Conservation (phyloP, 176 grass and related monocot genomes). For the Raddia guianensis region DNA sequence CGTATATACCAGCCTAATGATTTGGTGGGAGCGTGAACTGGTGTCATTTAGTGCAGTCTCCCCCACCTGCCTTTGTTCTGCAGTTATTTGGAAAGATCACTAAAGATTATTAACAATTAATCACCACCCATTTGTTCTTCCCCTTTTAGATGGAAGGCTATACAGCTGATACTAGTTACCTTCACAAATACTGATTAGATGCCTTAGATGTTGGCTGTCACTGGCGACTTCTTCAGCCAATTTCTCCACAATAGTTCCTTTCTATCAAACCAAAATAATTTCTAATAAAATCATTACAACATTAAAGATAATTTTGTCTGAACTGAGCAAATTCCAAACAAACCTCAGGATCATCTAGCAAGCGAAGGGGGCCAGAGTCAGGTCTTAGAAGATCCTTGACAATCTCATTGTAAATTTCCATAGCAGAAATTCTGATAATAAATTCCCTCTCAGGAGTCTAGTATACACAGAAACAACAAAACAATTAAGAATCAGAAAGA, state of each 20-base stretch:
- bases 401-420: slow-evolving; percentile 96
- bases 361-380: slow-evolving; percentile 79
- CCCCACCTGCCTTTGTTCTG: slow-evolving; percentile 98
- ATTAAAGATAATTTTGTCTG: slow-evolving; percentile 13
- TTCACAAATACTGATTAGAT: slow-evolving; percentile 92
- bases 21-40: slow-evolving; percentile 99
- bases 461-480: slow-evolving; percentile 34
- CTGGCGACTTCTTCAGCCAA: slow-evolving; percentile 83
- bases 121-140: slow-evolving; percentile 20
- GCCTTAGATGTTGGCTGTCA: slow-evolving; percentile 77
- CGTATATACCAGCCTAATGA: slow-evolving; percentile 88
- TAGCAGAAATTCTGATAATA: slow-evolving; percentile 62
- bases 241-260: slow-evolving; percentile 94
- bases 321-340: slow-evolving; percentile 12
- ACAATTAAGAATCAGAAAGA: slow-evolving; percentile 30
- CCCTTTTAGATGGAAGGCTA: background rate
- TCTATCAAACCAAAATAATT: slow-evolving; percentile 53
- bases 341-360: slow-evolving; percentile 99
- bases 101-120: slow-evolving; percentile 34
- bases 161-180: slow-evolving; percentile 42
- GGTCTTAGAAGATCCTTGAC: slow-evolving; percentile 93
- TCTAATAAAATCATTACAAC: slow-evolving; percentile 21
- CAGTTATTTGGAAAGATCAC: slow-evolving; percentile 22
- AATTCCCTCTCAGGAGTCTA: slow-evolving; percentile 83
- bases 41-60: slow-evolving; percentile 94